Evolutionary conservation across 805 yeast species (phyloP), one percentile per base, ranked within the genome.

Genomic region (Yamadazyma akitaensis): DNA sequence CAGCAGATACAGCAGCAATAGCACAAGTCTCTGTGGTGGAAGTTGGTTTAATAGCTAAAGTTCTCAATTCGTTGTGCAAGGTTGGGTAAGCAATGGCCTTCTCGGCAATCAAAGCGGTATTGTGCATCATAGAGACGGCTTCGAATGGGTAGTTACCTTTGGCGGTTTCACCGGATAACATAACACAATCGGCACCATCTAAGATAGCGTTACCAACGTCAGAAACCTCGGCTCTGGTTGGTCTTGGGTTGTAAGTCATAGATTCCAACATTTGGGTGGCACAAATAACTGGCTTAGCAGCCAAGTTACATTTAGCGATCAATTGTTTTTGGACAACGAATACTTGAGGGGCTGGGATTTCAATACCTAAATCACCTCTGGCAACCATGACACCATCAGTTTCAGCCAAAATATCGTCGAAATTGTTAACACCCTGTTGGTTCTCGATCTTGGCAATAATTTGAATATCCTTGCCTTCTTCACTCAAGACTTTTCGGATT

Each of bases 311-410:
- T 79, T 94, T 94, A 67, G 99, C 98, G 70, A 94, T 92, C 77
- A 94, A 81, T 79, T 91, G 96, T 82, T 94, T 94, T 79, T 94
- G 99, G 61, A 91, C 98, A 62, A 94, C 90, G 72, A 94, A 91
- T 54, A 94, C 99, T 78, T 91, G 95, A 56, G 97, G 92, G 57
- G 99, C 98, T 58, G 98, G 98, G 65, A 94, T 94, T 80, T 94
- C 99, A 65, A 94, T 94, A 81, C 99, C 99, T 64, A 94, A 81
- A 73, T 94, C 99, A 81, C 99, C 99, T 77, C 99, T 86, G 64
- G 99, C 99, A 70, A 94, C 98, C 99, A 94, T 94, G 66, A 94
- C 97, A 80, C 98, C 99, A 70, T 94, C 99, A 54, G 99, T 94
- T 72, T 84, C 96, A 63, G 70, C 70, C 68, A 94, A 83, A 67